Evolutionary conservation across 257 asterid genomes (phyloP).

Genomic region (Ophiorrhiza pumila): DNA sequence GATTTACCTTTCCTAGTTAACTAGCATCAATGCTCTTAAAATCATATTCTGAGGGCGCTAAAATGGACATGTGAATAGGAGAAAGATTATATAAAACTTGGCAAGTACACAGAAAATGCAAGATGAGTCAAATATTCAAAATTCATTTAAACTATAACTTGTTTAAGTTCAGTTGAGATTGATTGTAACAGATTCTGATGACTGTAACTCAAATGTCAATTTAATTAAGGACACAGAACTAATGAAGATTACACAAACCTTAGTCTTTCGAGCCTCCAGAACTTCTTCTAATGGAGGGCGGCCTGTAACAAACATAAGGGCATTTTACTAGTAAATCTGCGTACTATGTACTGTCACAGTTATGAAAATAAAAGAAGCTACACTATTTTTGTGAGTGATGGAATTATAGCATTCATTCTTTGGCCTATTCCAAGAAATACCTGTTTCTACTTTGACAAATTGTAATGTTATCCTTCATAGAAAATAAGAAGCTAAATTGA

Average conservation of each 20-base stretch:
- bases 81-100: background rate
- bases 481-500: background rate
- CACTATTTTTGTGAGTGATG: no score
- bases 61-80: background rate
- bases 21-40: background rate
- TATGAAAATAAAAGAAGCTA: no score
- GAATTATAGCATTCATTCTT: no score
- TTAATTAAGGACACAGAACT: background rate
- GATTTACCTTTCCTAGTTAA: background rate
- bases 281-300: constrained; percentile 84
- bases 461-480: background rate
- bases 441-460: background rate
- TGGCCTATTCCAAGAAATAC: no score
- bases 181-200: background rate
- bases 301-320: constrained; percentile 40
- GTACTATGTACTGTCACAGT: no score
- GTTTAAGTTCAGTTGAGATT: no score
- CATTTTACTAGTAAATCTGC: background rate
- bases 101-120: no score
- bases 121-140: background rate
- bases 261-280: constrained; percentile 62
- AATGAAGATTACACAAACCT: constrained; percentile 41
- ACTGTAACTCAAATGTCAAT: background rate
- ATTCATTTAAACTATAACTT: no score
- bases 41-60: background rate